These are phyloP conservation scores for Aspergillus neotritici DNA, from an alignment of 2,329 filamentous ascomycete species.

Conservation along the genomic window DNA sequence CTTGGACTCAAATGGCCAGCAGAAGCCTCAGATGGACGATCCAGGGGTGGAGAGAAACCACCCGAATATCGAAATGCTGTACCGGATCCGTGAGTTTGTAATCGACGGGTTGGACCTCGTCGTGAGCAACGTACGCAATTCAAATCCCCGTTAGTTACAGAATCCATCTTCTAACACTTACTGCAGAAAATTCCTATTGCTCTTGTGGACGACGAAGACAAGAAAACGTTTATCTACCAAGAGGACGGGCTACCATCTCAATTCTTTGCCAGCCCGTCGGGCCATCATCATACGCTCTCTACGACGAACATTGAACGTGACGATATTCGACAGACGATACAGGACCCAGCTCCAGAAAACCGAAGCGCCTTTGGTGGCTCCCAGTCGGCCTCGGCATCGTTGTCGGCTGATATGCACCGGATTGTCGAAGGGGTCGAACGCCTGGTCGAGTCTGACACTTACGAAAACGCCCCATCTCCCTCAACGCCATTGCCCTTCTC, in stretches of 20 bases:
- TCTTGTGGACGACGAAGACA: constrained; percentile 42
- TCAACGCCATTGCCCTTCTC: constrained; percentile 25
- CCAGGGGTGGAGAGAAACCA: constrained; percentile 48
- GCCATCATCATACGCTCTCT: constrained; percentile 37
- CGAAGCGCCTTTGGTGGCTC: constrained; percentile 36
- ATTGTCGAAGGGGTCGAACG: constrained; percentile 37
- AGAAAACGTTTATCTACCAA: constrained; percentile 47
- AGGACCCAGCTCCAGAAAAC: constrained; percentile 23
- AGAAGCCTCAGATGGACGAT: constrained; percentile 52
- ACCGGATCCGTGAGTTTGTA: constrained; percentile 58
- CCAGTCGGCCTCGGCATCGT: constrained; percentile 44
- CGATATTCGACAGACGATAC: constrained; percentile 28
- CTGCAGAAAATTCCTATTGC: constrained; percentile 45
- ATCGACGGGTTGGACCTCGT: constrained; percentile 56
- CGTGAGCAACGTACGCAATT: constrained; percentile 39
- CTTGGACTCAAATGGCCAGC: constrained; percentile 38
- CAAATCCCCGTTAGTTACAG: constrained; percentile 2
- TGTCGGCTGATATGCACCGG: constrained; percentile 38
- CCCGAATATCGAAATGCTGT: constrained; percentile 61
- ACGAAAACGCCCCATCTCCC: constrained; percentile 28
- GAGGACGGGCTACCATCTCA: constrained; percentile 50
- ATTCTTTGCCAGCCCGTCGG: constrained; percentile 42
- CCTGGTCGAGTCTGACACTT: constrained; percentile 37
- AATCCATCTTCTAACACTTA: constrained; percentile 13
- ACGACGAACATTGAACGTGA: constrained; percentile 38